Conservation (phyloP, 2,329 filamentous ascomycete species). For the Ascochyta lentis region DNA sequence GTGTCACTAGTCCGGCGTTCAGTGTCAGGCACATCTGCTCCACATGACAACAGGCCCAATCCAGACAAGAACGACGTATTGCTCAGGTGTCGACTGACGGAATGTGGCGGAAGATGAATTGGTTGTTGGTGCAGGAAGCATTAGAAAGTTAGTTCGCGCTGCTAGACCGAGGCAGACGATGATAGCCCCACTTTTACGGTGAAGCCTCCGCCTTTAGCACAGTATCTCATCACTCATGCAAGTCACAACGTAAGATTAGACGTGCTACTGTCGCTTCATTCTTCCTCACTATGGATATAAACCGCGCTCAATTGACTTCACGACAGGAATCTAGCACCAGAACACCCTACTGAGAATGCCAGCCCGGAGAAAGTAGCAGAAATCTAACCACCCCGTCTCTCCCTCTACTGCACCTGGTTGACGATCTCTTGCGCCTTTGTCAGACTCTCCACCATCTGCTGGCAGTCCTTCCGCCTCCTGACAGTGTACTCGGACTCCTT, state of each 20-base stretch:
- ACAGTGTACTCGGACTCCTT: slow-evolving; percentile 99
- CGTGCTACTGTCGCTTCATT: neutral
- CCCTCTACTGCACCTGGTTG: slow-evolving; percentile 65
- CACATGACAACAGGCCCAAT: neutral
- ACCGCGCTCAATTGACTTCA: slow-evolving; percentile 20
- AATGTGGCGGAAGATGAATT: too few relatives aligned
- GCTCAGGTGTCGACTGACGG: too few relatives aligned
- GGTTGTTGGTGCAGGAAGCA: neutral
- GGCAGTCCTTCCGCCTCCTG: slow-evolving; percentile 93
- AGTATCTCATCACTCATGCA: neutral
- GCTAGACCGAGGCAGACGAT: slow-evolving; percentile 8
- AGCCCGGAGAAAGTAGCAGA: slow-evolving; percentile 21
- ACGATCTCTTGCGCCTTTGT: slow-evolving; percentile 93
- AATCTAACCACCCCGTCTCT: slow-evolving; percentile 16
- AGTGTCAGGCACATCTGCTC: neutral
- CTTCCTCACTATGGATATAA: slow-evolving; percentile 9
- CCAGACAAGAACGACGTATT: too few relatives aligned
- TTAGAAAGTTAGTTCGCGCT: neutral
- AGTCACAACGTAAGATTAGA: neutral
- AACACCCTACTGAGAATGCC: slow-evolving; percentile 32
- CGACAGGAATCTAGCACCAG: slow-evolving; percentile 24
- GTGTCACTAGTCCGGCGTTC: neutral
- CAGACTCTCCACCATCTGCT: slow-evolving; percentile 98
- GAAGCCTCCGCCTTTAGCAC: neutral
- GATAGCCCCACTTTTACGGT: slow-evolving; percentile 7